A percentile compares a stretch with the other conserved stretches of the same genome.
Conservation (phyloP, 352 stramenopile species). For the Phytophthora nicotianae region DNA sequence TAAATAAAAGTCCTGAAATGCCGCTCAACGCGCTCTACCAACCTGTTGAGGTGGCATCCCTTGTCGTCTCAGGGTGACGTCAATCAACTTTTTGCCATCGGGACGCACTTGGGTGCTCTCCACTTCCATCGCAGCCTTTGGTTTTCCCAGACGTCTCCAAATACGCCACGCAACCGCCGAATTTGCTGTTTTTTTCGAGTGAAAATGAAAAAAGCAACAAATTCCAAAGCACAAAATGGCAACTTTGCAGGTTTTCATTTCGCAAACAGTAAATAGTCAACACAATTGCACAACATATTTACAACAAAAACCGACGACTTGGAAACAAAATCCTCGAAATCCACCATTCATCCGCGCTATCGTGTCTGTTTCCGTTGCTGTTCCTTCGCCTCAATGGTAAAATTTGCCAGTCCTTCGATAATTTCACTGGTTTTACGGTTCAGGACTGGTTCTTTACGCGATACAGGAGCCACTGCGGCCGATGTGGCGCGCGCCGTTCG, state of each 20-base stretch:
- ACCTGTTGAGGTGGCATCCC: conserved; percentile 20
- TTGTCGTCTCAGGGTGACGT: conserved; percentile 50
- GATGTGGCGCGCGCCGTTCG: conserved; percentile 23
- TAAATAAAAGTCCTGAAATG: neutral
- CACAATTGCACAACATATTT: conserved; percentile 20
- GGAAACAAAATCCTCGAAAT: neutral
- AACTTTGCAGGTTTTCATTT: conserved; percentile 23
- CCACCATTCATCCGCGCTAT: conserved; percentile 16
- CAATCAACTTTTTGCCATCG: conserved; percentile 61
- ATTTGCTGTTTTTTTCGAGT: conserved; percentile 29
- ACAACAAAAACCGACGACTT: conserved; percentile 26
- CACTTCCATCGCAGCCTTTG: conserved; percentile 55
- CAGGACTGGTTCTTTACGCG: conserved; percentile 21
- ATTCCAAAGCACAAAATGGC: conserved; percentile 1
- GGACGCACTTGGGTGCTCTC: conserved; percentile 50
- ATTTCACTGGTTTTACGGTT: conserved; percentile 50
- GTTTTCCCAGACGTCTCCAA: conserved; percentile 2
- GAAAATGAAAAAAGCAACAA: no score
- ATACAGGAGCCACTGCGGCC: conserved; percentile 20
- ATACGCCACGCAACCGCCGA: conserved; percentile 18
- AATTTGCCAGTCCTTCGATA: conserved; percentile 50
- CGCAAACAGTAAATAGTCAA: conserved; percentile 35
- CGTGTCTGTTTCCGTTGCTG: conserved; percentile 32
- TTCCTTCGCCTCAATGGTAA: conserved; percentile 45
- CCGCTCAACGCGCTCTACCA: neutral